Percentiles rank a stretch among this genome's conserved stretches.
These are phyloP conservation scores for Gypsophila paniculata DNA, from an alignment of 179 eudicot species.

Conservation along the genomic window DNA sequence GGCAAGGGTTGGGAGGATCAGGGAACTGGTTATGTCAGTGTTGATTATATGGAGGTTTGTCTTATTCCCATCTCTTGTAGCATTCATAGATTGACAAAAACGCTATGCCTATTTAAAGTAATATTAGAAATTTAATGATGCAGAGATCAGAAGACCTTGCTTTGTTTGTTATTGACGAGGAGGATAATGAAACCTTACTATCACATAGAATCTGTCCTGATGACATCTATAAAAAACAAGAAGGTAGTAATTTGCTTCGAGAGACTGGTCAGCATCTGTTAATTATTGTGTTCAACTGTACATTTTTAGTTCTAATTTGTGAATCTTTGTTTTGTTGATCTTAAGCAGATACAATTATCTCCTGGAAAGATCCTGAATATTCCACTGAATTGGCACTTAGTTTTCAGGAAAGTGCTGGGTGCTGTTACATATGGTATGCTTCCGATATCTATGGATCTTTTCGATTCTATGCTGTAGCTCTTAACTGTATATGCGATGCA, in stretches of 20 bases:
- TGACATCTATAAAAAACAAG: slow-evolving; percentile 89
- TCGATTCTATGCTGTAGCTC: slow-evolving; percentile 10
- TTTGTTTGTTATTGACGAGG: slow-evolving; percentile 82
- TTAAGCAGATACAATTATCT: slow-evolving; percentile 76
- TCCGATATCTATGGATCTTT: background rate
- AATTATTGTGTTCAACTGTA: background rate
- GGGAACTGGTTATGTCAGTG: slow-evolving; percentile 92
- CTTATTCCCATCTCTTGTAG: slow-evolving; percentile 3
- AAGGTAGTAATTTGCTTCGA: slow-evolving; percentile 43
- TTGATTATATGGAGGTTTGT: slow-evolving; percentile 81
- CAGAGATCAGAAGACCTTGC: slow-evolving; percentile 90
- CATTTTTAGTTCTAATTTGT: background rate
- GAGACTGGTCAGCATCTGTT: background rate
- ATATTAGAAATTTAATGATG: slow-evolving; percentile 5
- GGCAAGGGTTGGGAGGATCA: slow-evolving; percentile 95
- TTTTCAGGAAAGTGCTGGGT: slow-evolving; percentile 85
- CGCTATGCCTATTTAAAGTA: background rate
- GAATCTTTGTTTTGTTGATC: background rate
- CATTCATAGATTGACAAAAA: background rate
- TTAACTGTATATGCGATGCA: slow-evolving; percentile 32
- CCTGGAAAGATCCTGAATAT: slow-evolving; percentile 87
- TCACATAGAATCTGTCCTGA: slow-evolving; percentile 72
- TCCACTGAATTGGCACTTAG: slow-evolving; percentile 91
- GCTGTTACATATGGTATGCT: slow-evolving; percentile 77
- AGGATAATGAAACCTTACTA: slow-evolving; percentile 80